Base-by-base conservation (phyloP, 805 yeast species). In the Hanseniaspora pseudoguilliermondii region DNA sequence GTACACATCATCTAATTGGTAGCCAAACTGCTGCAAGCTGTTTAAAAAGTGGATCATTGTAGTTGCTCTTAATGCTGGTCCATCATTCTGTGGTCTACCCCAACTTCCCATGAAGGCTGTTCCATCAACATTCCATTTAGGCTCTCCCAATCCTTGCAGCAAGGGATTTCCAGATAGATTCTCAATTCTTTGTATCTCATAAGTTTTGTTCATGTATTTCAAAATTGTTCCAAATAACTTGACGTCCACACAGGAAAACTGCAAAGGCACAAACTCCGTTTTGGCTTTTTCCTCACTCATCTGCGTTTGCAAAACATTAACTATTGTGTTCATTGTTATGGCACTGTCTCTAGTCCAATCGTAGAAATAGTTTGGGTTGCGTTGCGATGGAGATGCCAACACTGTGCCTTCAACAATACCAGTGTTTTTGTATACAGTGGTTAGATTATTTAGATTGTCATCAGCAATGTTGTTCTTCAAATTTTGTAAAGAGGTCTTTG, bases 71-170 rank as follows among this genome's bases (percentile, higher is more conserved):
- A 91, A 73, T 0, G 95, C 90, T 0, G 97, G 96, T 0, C 97
- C 97, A 67, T 91, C 97, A 58, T 88, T 77, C 69, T 91, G 97
- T 0, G 97, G 97, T 61, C 97, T 75, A 2, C 97, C 97, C 97
- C 97, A 91, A 36, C 72, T 66, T 2, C 71, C 82, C 7, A 67
- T 66, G 63, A 84, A 91, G 0, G 85, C 73, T 0, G 79, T 62
- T 20, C 84, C 82, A 65, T 87, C 78, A 6, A 82, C 80, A 65
- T 75, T 66, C 65, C 84, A 91, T 66, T 91, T 91, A 8, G 97
- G 97, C 66, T 91, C 97, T 1, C 97, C 97, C 35, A 90, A 72
- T 1, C 86, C 88, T 21, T 56, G 49, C 6, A 60, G 66, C 32
- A 63, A 68, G 49, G 79, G 79, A 1, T 66, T 64, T 0, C 97